These are phyloP conservation scores for Cryptococcus sp. DNA, from an alignment of 1,284 basidiomycete species.

Conservation along the genomic window DNA sequence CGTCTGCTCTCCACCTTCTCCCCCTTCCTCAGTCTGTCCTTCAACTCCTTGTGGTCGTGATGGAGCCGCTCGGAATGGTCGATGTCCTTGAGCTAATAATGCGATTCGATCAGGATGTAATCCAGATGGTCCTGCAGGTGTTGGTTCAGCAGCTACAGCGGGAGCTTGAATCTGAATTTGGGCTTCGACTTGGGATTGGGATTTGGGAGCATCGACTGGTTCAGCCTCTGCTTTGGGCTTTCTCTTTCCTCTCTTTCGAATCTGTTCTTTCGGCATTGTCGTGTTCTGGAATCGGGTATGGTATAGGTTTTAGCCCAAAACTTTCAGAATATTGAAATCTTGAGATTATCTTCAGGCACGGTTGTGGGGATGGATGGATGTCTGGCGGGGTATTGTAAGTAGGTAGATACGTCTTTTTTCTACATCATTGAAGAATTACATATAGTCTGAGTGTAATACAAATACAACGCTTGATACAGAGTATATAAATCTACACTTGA, in stretches of 20 bases:
- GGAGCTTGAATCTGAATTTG: conserved; percentile 1
- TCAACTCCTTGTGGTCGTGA: background rate
- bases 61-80: conserved; percentile 1
- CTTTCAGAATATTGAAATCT: too few species aligned
- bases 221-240: conserved; percentile 40
- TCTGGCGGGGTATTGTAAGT: too few species aligned
- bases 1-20: conserved; percentile 11
- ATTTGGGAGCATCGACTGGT: conserved; percentile 4
- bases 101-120: conserved; percentile 41
- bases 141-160: conserved; percentile 1
- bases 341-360: too few species aligned
- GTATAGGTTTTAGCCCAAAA: too few species aligned
- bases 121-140: conserved; percentile 16
- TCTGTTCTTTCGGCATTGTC: conserved; percentile 45
- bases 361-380: too few species aligned
- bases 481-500: too few species aligned
- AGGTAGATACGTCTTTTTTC: too few species aligned
- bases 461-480: too few species aligned
- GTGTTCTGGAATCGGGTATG: too few species aligned
- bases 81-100: conserved; percentile 25
- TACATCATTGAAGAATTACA: too few species aligned
- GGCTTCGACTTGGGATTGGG: background rate
- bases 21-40: conserved; percentile 6
- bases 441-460: too few species aligned
- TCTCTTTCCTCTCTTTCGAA: conserved; percentile 46